phyloP scores from a whole-genome alignment of 345 rosid genomes.

The Raphanus sativus region DNA sequence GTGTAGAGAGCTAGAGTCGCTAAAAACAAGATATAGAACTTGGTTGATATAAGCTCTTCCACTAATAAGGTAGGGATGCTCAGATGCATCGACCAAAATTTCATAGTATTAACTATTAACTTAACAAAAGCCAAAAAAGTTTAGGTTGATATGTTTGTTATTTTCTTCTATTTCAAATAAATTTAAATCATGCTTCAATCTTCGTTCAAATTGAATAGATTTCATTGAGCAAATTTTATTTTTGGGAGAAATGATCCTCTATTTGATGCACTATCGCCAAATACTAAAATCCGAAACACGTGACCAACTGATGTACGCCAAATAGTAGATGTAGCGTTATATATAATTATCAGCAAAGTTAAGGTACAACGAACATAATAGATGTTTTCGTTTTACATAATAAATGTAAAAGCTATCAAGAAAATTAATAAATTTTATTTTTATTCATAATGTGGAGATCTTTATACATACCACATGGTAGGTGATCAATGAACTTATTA shows the following conservation, averaged over 20 bases:
- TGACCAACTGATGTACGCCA: not conserved
- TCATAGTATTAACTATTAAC: not conserved
- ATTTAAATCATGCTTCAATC: not conserved
- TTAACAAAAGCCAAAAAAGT: not conserved
- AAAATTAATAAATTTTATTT: not conserved
- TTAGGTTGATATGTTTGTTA: not conserved
- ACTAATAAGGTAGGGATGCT: not conserved
- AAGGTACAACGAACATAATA: no score
- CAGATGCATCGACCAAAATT: not conserved
- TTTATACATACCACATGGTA: not conserved
- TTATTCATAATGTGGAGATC: not conserved
- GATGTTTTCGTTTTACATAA: no score
- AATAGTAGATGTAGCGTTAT: conserved; percentile 3
- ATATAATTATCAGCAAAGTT: not conserved
- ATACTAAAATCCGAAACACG: not conserved
- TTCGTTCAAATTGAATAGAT: not conserved
- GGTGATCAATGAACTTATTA: not conserved
- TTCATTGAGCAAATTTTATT: not conserved
- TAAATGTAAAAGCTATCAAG: not conserved
- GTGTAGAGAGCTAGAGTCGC: no score
- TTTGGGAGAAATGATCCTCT: not conserved
- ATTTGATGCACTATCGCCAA: not conserved
- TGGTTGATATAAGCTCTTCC: not conserved
- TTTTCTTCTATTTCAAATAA: not conserved
- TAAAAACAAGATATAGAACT: no score